These are phyloP conservation scores for Botrytis medusae DNA, from an alignment of 2,329 filamentous ascomycete species.

Conservation along the genomic window DNA sequence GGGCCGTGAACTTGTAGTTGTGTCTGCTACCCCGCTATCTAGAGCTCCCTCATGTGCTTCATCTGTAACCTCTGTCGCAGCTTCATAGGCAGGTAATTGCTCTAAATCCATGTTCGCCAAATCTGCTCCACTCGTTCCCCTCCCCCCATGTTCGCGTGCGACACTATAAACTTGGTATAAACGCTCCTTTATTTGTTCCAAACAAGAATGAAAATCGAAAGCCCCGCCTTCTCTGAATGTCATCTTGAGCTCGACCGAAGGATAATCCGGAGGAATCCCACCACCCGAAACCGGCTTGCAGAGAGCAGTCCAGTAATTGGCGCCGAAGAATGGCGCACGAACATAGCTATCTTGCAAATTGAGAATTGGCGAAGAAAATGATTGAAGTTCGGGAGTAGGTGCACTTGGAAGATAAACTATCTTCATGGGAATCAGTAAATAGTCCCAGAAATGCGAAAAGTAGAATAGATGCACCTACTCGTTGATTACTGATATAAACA, in stretches of 20 bases:
- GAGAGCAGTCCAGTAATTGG: constrained; percentile 82
- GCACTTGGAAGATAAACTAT: constrained; percentile 82
- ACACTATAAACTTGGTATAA: constrained; percentile 78
- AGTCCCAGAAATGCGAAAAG: constrained; percentile 11
- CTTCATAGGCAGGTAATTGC: constrained; percentile 84
- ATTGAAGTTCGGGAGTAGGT: constrained; percentile 67
- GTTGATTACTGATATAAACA: constrained; percentile 80
- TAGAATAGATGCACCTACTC: constrained; percentile 56
- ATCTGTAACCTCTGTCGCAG: constrained; percentile 40
- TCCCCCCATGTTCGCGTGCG: constrained; percentile 65
- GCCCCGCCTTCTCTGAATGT: constrained; percentile 96
- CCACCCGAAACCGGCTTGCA: constrained; percentile 81
- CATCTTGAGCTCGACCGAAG: constrained; percentile 76
- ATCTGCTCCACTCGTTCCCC: constrained; percentile 48
- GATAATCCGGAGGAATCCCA: constrained; percentile 72
- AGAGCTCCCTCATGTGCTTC: constrained; percentile 27
- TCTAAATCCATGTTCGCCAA: constrained; percentile 73
- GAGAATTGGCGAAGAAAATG: constrained; percentile 84
- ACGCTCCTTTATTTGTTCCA: constrained; percentile 81
- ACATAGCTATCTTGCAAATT: constrained; percentile 86
- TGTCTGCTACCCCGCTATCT: constrained; percentile 29
- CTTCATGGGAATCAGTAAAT: constrained; percentile 46
- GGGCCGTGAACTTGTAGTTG: constrained; percentile 23
- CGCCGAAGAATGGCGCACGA: constrained; percentile 85
- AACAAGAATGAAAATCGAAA: constrained; percentile 81